Conservation (phyloP, 768 basidiomycete species). For the Plicaturopsis crispa region DNA sequence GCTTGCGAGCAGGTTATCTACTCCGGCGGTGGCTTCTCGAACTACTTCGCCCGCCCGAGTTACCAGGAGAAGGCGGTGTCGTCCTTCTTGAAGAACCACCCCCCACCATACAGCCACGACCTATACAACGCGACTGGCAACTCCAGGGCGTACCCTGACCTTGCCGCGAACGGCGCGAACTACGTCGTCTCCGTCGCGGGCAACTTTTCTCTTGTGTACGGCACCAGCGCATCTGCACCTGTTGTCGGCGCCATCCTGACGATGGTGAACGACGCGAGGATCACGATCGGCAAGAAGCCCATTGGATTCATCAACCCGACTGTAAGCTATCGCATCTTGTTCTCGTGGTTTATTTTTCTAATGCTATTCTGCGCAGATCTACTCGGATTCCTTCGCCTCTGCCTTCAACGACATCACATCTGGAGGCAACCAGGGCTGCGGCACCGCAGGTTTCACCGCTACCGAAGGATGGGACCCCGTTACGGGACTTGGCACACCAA, state of each 20-base stretch:
- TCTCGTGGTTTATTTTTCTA: conserved; percentile 3
- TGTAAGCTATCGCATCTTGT: conserved; percentile 16
- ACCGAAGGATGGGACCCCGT: conserved; percentile 38
- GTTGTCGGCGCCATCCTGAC: conserved; percentile 28
- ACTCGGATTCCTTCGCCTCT: conserved; percentile 16
- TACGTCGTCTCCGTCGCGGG: conserved; percentile 20
- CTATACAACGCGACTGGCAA: conserved; percentile 16
- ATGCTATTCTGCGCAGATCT: conserved; percentile 8
- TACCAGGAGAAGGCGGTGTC: conserved; percentile 18
- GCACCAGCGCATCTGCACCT: conserved; percentile 25
- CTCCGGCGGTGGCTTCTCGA: conserved; percentile 26
- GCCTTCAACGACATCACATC: conserved; percentile 36
- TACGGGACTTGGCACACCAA: conserved; percentile 38
- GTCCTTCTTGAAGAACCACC: conserved; percentile 19
- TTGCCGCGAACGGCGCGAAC: conserved; percentile 28
- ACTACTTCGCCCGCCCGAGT: conserved; percentile 17
- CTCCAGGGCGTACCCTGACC: conserved; percentile 28
- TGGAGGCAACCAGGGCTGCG: conserved; percentile 39
- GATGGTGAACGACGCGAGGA: conserved; percentile 29
- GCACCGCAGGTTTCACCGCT: conserved; percentile 19
- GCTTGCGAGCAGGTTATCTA: conserved; percentile 20
- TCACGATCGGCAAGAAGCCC: conserved; percentile 26
- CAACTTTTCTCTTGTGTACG: conserved; percentile 15
- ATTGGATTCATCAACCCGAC: conserved; percentile 38
- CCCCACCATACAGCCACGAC: conserved; percentile 8